Percentiles rank a stretch among this genome's conserved stretches.
Evolutionary conservation across 345 rosid species (phyloP).

Genomic region (Zanthoxylum bungeanum): DNA sequence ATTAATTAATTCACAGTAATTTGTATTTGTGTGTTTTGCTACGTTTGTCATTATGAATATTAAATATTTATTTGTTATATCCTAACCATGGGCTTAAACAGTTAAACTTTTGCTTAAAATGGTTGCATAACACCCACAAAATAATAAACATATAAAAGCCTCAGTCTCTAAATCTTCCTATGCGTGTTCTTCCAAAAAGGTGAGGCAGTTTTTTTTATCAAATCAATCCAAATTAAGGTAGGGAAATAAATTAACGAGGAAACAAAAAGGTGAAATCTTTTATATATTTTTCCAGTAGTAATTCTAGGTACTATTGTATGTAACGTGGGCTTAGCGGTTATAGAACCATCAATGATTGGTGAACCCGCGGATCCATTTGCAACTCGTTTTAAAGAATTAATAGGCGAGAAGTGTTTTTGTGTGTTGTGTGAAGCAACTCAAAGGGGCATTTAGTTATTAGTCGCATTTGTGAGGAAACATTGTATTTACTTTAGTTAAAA

Average conservation of each 20-base stretch:
- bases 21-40: not conserved
- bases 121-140: not conserved
- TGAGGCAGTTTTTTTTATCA: not conserved
- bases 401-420: not conserved
- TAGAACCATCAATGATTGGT: too few relatives aligned
- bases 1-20: not conserved
- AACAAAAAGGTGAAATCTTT: not conserved
- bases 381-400: too few relatives aligned
- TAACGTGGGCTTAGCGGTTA: too few relatives aligned
- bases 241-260: not conserved
- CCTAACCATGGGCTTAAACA: not conserved
- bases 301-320: too few relatives aligned
- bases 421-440: not conserved
- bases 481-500: not conserved
- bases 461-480: not conserved
- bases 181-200: not conserved
- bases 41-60: not conserved
- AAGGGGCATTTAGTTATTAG: not conserved
- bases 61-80: not conserved
- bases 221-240: not conserved
- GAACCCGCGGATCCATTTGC: too few relatives aligned
- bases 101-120: not conserved
- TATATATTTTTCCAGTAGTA: too few relatives aligned
- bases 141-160: not conserved
- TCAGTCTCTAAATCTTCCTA: not conserved